Conservation (phyloP, 1,284 basidiomycete genomes). For the Phlebopus sp. region DNA sequence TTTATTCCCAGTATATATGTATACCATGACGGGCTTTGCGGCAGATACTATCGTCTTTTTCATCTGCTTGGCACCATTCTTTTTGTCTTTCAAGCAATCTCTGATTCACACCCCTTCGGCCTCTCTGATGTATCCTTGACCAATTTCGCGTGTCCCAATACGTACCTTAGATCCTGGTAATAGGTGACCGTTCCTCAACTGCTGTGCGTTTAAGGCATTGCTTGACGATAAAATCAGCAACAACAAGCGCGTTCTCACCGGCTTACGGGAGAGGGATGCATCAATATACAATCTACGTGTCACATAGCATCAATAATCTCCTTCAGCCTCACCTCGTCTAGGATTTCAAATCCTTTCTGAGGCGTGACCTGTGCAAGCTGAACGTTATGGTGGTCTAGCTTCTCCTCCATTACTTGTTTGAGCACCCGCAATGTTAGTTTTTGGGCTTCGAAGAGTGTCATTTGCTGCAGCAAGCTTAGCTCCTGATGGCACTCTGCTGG, state of each 20-base stretch:
- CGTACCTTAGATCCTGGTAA: background rate
- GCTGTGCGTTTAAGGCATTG: background rate
- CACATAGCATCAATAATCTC: constrained; percentile 80
- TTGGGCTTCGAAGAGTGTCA: constrained; percentile 89
- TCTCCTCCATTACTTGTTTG: constrained; percentile 99
- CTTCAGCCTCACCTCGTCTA: constrained; percentile 75
- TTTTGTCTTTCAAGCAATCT: constrained; percentile 4
- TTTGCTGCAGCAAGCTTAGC: constrained; percentile 59
- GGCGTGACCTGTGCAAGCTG: constrained; percentile 92
- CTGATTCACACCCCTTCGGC: background rate
- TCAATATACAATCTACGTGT: constrained; percentile 19
- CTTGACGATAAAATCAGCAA: background rate
- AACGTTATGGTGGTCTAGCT: constrained; percentile 96
- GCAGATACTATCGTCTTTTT: no score
- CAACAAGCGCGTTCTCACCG: background rate
- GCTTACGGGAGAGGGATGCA: background rate
- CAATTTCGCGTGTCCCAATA: background rate
- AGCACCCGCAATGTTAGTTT: constrained; percentile 84
- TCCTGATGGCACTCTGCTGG: background rate
- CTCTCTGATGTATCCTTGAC: constrained; percentile 1
- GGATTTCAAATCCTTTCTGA: constrained; percentile 78
- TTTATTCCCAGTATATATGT: constrained; percentile 17
- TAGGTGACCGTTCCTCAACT: no score
- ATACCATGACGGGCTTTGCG: no score
- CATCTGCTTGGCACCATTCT: constrained; percentile 2